A percentile compares a stretch with the other conserved stretches of the same genome.
Evolutionary conservation across 805 yeast genomes (phyloP).

Genomic region (Monosporozyma unispora): DNA sequence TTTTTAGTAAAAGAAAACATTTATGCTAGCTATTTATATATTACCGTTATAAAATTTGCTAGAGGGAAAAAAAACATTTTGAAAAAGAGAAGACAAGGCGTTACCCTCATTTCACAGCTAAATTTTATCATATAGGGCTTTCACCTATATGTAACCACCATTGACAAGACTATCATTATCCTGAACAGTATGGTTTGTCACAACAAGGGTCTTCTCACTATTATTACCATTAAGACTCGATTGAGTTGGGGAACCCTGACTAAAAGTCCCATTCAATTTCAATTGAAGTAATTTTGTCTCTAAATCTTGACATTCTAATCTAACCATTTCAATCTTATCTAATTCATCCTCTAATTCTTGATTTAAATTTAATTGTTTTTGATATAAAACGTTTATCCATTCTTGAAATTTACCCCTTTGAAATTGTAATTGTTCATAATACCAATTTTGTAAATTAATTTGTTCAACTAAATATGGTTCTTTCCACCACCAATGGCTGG

Average conservation of each 20-base stretch:
- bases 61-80: background rate
- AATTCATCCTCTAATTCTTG: slow-evolving; percentile 41
- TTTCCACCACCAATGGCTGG: background rate
- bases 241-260: too few species aligned
- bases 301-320: slow-evolving; percentile 23
- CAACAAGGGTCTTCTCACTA: slow-evolving; percentile 1
- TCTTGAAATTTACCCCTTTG: slow-evolving; percentile 53
- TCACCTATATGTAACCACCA: background rate
- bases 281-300: slow-evolving; percentile 7
- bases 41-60: background rate
- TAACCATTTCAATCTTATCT: slow-evolving; percentile 31
- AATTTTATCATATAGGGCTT: background rate
- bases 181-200: background rate
- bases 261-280: background rate
- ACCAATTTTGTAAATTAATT: slow-evolving; percentile 35
- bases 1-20: too few species aligned
- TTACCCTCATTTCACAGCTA: background rate
- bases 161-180: background rate
- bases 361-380: slow-evolving; percentile 48
- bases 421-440: slow-evolving; percentile 35
- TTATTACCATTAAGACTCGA: background rate
- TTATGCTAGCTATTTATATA: slow-evolving; percentile 1
- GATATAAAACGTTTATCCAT: slow-evolving; percentile 50
- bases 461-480: slow-evolving; percentile 33
- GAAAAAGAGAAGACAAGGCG: background rate